Conservation (phyloP, 2,329 filamentous ascomycete genomes). For the Colletotrichum tabaci region DNA sequence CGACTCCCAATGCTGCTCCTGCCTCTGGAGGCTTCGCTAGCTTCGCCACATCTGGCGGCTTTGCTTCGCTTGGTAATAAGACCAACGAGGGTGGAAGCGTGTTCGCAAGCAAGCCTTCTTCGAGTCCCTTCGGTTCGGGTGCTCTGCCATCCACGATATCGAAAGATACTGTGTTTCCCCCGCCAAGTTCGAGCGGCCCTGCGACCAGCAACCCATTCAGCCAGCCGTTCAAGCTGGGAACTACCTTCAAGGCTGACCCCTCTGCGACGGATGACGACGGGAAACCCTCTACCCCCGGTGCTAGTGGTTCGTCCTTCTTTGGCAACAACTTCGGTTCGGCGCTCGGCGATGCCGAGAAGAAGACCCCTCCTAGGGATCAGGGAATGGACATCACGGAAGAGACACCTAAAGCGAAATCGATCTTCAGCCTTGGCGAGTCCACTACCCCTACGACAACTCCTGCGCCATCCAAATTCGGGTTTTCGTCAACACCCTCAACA, state of each 20-base stretch:
- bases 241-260: constrained; percentile 77
- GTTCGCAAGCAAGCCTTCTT: constrained; percentile 58
- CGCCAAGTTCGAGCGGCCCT: constrained; percentile 46
- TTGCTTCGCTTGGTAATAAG: constrained; percentile 62
- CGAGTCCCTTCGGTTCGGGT: constrained; percentile 51
- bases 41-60: constrained; percentile 70
- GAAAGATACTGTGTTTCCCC: constrained; percentile 57
- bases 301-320: constrained; percentile 68
- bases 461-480: constrained; percentile 63
- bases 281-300: constrained; percentile 60
- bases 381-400: constrained; percentile 64
- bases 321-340: constrained; percentile 73
- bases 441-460: constrained; percentile 69
- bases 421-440: constrained; percentile 46
- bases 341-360: constrained; percentile 63
- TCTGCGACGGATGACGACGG: constrained; percentile 72
- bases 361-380: constrained; percentile 63
- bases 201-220: constrained; percentile 51
- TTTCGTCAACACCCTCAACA: constrained; percentile 46
- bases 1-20: constrained; percentile 49
- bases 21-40: constrained; percentile 62
- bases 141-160: constrained; percentile 52
- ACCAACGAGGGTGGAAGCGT: constrained; percentile 53
- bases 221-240: constrained; percentile 76
- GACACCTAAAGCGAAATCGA: constrained; percentile 54